These are phyloP conservation scores for Arthrobotrys megalospora DNA, from an alignment of 2,329 filamentous ascomycete genomes.

Conservation along the genomic window DNA sequence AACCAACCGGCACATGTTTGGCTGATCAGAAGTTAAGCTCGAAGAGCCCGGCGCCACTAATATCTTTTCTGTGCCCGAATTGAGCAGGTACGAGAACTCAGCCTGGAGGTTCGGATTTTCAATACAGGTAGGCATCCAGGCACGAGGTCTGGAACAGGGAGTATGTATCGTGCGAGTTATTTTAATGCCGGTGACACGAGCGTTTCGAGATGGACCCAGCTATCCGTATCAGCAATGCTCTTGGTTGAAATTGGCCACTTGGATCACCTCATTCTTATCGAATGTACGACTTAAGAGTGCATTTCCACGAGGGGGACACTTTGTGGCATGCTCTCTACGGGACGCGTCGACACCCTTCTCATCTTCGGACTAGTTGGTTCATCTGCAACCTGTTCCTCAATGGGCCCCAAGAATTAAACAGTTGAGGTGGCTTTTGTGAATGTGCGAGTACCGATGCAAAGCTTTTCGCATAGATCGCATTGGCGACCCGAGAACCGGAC, in stretches of 20 bases:
- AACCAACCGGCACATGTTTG: conserved; percentile 15
- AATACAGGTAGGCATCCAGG: conserved; percentile 17
- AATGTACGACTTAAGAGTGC: neutral
- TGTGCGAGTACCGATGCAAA: neutral
- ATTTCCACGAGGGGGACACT: neutral
- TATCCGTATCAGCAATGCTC: no score
- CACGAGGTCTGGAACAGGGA: conserved; percentile 1
- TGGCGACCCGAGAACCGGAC: conserved; percentile 2
- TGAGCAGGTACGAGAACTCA: conserved; percentile 15
- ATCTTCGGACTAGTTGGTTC: neutral
- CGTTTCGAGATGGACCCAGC: conserved; percentile 1
- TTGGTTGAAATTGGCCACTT: no score
- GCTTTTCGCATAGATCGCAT: neutral
- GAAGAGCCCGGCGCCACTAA: conserved; percentile 10
- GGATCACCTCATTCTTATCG: neutral
- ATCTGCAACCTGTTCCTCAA: neutral
- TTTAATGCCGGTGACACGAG: neutral
- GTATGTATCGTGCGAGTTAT: conserved; percentile 19
- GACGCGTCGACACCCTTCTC: neutral
- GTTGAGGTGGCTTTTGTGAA: neutral
- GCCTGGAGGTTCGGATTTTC: conserved; percentile 12
- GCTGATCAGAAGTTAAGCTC: conserved; percentile 21
- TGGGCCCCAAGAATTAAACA: neutral
- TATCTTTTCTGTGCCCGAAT: conserved; percentile 2
- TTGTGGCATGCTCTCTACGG: no score